Evolutionary conservation across 495 filamentous ascomycete species (phyloP).

Genomic region (Daldinia grandis): DNA sequence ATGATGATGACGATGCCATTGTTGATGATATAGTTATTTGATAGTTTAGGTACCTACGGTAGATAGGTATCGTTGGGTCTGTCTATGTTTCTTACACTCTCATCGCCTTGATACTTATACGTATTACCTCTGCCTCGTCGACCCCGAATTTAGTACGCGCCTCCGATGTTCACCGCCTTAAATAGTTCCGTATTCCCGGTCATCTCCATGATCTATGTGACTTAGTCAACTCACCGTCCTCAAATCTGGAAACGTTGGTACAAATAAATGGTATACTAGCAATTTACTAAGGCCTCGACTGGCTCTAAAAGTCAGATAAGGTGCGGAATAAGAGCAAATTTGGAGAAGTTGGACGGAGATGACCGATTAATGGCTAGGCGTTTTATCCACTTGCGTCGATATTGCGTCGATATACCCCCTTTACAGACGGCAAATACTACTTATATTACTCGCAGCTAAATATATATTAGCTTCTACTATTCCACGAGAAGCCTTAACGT

Average conservation of each 20-base stretch:
- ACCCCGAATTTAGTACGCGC: not conserved
- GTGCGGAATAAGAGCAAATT: not conserved
- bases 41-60: too few species aligned
- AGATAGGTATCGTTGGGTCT: not conserved
- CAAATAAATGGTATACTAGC: not conserved
- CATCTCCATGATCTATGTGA: not conserved
- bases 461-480: not conserved
- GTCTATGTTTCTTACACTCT: slow-evolving; percentile 5
- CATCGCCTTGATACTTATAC: slow-evolving; percentile 6
- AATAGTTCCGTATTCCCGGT: not conserved
- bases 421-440: not conserved
- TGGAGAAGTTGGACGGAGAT: slow-evolving; percentile 7
- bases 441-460: not conserved
- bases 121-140: not conserved
- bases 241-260: not conserved
- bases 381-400: not conserved
- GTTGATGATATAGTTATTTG: slow-evolving; percentile 14
- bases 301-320: not conserved
- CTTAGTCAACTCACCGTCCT: not conserved
- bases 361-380: slow-evolving; percentile 2
- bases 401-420: slow-evolving; percentile 2
- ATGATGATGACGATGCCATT: slow-evolving; percentile 18
- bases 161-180: slow-evolving; percentile 9
- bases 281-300: not conserved
- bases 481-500: not conserved